These are phyloP conservation scores for Starmerella apicola DNA, from an alignment of 805 yeast species.

Conservation along the genomic window DNA sequence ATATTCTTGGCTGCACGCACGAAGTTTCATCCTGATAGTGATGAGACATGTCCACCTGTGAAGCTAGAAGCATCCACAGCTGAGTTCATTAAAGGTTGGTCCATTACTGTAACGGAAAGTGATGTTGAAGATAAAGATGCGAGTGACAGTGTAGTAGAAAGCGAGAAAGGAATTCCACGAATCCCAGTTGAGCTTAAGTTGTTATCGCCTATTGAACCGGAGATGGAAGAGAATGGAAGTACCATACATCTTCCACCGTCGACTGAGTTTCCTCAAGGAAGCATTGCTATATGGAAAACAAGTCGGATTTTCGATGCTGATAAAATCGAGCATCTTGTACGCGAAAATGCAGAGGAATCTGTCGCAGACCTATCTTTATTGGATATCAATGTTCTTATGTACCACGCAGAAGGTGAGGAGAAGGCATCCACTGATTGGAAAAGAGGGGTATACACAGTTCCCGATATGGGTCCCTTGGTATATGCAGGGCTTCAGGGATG, in stretches of 20 bases:
- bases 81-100: conserved; percentile 43
- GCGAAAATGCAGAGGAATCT: conserved; percentile 67
- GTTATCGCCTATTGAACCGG: conserved; percentile 39
- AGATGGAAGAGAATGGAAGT: conserved; percentile 36
- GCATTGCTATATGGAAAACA: conserved; percentile 74
- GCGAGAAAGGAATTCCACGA: conserved; percentile 38
- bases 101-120: conserved; percentile 38
- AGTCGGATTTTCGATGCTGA: conserved; percentile 52
- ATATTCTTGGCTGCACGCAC: conserved; percentile 81
- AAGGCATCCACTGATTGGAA: conserved; percentile 61
- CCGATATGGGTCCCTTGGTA: conserved; percentile 57
- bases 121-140: no score
- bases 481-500: conserved; percentile 94
- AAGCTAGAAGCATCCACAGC: conserved; percentile 28
- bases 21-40: conserved; percentile 39
- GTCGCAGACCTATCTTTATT: conserved; percentile 46
- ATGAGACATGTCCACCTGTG: conserved; percentile 25
- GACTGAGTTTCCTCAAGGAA: conserved; percentile 72
- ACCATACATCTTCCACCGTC: conserved; percentile 32
- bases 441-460: conserved; percentile 64
- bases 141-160: conserved; percentile 27
- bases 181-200: conserved; percentile 52
- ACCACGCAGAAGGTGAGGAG: conserved; percentile 77
- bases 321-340: conserved; percentile 51
- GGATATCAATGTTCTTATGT: conserved; percentile 65